Conservation (phyloP, 2,329 filamentous ascomycete species). For the Fusarium citri region DNA sequence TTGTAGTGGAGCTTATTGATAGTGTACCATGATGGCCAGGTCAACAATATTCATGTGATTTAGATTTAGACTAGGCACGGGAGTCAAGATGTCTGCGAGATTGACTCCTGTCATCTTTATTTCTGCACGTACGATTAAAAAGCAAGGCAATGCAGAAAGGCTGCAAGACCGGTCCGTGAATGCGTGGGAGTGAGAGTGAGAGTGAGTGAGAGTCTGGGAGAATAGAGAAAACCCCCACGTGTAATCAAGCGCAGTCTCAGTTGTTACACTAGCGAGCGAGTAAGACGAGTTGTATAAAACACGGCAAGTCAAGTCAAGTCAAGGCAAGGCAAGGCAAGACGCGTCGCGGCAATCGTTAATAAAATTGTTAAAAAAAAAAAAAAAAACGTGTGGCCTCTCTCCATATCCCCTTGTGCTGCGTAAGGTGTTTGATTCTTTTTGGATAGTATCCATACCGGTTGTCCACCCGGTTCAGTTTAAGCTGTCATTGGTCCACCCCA, state of each 20-base stretch:
- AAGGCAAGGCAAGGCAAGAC: background rate
- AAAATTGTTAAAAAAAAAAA: slow-evolving; percentile 9
- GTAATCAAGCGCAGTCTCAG: slow-evolving; percentile 1
- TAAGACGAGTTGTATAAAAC: slow-evolving; percentile 10
- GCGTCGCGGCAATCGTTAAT: slow-evolving; percentile 29
- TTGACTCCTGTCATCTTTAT: background rate
- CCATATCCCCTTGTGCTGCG: slow-evolving; percentile 7
- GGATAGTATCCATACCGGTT: slow-evolving; percentile 3
- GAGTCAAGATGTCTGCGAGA: slow-evolving; percentile 8
- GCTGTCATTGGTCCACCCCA: background rate
- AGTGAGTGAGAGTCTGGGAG: background rate
- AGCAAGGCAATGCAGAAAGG: background rate
- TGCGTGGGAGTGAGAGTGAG: background rate
- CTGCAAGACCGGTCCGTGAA: background rate
- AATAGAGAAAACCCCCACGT: background rate
- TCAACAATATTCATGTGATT: background rate
- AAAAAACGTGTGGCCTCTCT: background rate
- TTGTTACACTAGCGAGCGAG: slow-evolving; percentile 20
- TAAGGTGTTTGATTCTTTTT: slow-evolving; percentile 29
- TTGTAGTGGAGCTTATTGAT: slow-evolving; percentile 1
- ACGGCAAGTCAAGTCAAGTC: background rate
- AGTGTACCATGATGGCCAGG: background rate
- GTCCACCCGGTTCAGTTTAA: background rate
- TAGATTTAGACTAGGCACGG: background rate
- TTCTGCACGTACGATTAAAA: background rate